Evolutionary conservation across 768 basidiomycete genomes (phyloP).

Genomic region (Tricholoma saponaceum): DNA sequence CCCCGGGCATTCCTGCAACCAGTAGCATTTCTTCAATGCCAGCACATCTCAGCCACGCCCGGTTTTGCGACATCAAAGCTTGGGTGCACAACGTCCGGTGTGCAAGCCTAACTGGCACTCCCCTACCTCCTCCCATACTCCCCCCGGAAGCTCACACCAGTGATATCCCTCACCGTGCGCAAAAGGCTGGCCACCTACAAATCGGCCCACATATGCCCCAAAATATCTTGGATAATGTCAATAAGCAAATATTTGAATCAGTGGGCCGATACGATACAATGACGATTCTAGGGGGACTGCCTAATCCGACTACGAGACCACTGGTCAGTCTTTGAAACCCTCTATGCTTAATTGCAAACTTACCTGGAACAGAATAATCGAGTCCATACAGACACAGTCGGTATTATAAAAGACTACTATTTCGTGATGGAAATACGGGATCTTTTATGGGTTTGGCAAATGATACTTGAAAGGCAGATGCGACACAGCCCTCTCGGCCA

Average conservation of each 20-base stretch:
- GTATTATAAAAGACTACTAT: neutral
- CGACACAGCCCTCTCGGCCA: neutral
- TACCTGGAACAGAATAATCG: neutral
- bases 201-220: neutral
- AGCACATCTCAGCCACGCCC: too few species aligned
- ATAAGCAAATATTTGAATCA: neutral
- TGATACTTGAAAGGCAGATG: neutral
- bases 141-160: neutral
- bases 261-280: neutral
- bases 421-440: neutral
- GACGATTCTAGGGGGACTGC: neutral
- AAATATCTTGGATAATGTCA: neutral
- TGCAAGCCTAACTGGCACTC: neutral
- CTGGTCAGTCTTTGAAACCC: neutral
- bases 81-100: neutral
- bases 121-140: neutral
- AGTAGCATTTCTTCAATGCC: too few species aligned
- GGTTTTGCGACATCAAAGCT: neutral
- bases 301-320: neutral
- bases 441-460: neutral
- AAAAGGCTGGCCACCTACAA: neutral
- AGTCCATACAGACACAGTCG: neutral
- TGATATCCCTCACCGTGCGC: neutral
- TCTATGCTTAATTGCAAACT: neutral
- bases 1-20: too few species aligned